These are phyloP conservation scores for Symbiodinium natans DNA, from an alignment of 73 alveolate genomes.

Conservation along the genomic window DNA sequence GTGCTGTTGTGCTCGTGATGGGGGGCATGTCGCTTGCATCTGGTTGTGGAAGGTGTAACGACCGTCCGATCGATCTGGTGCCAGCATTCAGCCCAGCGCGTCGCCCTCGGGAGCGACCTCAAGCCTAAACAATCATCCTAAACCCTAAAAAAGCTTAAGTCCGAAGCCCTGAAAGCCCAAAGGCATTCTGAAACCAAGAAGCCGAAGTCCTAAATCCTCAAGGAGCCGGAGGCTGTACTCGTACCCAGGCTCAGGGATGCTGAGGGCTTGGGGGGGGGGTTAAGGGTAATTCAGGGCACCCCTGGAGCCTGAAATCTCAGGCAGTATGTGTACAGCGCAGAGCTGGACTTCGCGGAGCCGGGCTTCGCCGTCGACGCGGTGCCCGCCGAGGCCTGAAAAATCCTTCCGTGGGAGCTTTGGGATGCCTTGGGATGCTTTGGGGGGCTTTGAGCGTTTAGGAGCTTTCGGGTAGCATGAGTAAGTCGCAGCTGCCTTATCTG, in stretches of 20 bases:
- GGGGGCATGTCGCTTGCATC: no score
- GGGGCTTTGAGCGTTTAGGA: no score
- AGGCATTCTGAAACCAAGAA: not conserved
- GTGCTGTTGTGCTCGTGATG: no score
- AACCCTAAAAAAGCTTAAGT: not conserved
- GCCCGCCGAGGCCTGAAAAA: constrained; percentile 30
- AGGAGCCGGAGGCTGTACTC: not conserved
- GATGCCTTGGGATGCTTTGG: no score
- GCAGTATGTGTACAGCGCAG: constrained; percentile 47
- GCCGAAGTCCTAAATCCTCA: not conserved
- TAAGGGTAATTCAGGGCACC: no score
- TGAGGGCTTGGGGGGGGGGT: not conserved
- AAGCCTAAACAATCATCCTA: not conserved
- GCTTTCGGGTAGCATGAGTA: no score
- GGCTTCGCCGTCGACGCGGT: constrained; percentile 63
- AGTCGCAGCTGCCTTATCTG: no score
- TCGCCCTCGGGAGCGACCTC: not conserved
- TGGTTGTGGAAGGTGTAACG: constrained; percentile 48
- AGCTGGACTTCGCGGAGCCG: constrained; percentile 59
- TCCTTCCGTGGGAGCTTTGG: no score
- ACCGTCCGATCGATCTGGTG: constrained; percentile 36
- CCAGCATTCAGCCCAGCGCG: constrained; percentile 51
- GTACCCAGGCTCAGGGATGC: not conserved
- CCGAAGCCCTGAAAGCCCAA: not conserved
- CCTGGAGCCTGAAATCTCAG: not conserved